These are phyloP conservation scores for Saccharomyces hybrid DNA, from an alignment of 1,139 yeast genomes.

Conservation along the genomic window DNA sequence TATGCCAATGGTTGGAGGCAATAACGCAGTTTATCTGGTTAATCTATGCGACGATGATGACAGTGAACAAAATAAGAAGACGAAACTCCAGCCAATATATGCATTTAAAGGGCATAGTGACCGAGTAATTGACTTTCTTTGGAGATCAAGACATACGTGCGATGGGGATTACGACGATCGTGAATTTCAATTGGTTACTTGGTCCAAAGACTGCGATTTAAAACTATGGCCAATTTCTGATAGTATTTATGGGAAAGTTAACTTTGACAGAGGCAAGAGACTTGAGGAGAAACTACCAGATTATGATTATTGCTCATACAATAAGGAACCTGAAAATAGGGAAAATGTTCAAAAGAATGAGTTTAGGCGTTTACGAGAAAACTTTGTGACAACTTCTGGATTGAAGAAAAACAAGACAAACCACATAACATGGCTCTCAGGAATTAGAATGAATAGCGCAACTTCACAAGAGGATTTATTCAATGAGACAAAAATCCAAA, in stretches of 20 bases:
- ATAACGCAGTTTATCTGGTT: conserved; percentile 62
- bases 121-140: conserved; percentile 77
- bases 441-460: conserved; percentile 51
- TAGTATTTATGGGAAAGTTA: conserved; percentile 49
- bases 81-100: conserved; percentile 49
- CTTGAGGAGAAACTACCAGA: conserved; percentile 37
- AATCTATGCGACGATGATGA: conserved; percentile 37
- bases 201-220: conserved; percentile 86
- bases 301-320: conserved; percentile 43
- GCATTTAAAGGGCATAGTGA: conserved; percentile 76
- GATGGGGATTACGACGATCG: conserved; percentile 52
- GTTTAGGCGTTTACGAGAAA: conserved; percentile 30
- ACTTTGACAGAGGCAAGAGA: conserved; percentile 41
- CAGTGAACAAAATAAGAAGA: conserved; percentile 21
- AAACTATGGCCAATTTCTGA: conserved; percentile 74
- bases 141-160: conserved; percentile 57
- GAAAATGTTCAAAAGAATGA: conserved; percentile 11
- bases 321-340: conserved; percentile 41
- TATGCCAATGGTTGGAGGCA: conserved; percentile 87
- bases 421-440: conserved; percentile 89
- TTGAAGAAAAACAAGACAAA: conserved; percentile 38
- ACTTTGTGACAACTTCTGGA: conserved; percentile 36
- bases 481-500: conserved; percentile 47
- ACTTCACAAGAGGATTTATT: conserved; percentile 35
- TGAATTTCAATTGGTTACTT: conserved; percentile 83